Evolutionary conservation across 2,329 filamentous ascomycete genomes (phyloP), one percentile per base, ranked within the genome.

Genomic region (Arthrobotrys entomopaga): DNA sequence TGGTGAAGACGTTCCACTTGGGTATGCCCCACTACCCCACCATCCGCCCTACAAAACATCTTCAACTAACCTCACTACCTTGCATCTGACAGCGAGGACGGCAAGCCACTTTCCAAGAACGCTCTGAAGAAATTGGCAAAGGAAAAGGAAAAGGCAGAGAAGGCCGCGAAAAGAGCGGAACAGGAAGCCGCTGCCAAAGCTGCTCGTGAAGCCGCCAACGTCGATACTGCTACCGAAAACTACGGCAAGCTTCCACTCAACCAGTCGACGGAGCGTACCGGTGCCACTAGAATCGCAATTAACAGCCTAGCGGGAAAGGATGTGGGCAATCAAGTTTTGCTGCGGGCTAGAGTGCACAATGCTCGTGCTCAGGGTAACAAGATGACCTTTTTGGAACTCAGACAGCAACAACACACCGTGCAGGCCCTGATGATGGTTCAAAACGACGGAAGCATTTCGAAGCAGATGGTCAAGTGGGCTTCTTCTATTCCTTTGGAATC

Each of bases 391-490:
- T 83, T 97, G 79, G 92, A 95, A 83, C 86, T 98, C 78, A 87
- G 92, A 76, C 87, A 92, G 82, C 88, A 91, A 81, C 86, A 89
- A 79, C 89, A 90, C 85, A 90, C 89, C 24, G 89, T 97, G 43
- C 93, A 97, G 84, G 92, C 90, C 59, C 90, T 97, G 42, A 84
- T 92, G 15, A 86, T 86, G 16, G 90, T 88, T 56, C 87, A 87
- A 79, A 82, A 85, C 80, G 87, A 92, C 79, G 88, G 85, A 40
- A 86, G 83, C 57, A 87, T 93, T 42, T 91, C 88, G 76, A 90
- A 89, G 81, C 92, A 91, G 82, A 98, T 98, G 94, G 91, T 97
- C 81, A 98, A 98, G 84, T 98, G 91, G 88, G 88, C 90, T 57
- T 88, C 87, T 54, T 86, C 84, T 49, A 83, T 97, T 77, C 90